These are phyloP conservation scores for Lentithecium fluviatile DNA, from an alignment of 495 filamentous ascomycete species.

Conservation along the genomic window DNA sequence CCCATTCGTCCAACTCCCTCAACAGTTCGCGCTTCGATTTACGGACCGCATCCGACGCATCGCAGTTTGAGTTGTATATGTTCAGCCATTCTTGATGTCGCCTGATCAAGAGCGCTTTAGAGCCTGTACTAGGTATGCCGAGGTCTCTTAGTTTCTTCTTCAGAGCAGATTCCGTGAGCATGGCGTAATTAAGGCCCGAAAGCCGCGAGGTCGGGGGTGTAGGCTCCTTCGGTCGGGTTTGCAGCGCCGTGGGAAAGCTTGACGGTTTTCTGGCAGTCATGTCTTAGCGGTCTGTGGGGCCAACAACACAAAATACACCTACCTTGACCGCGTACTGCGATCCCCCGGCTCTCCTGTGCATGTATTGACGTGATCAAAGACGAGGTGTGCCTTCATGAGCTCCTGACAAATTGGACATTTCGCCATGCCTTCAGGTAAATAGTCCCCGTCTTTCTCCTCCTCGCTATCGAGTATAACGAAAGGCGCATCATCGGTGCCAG, in stretches of 20 bases:
- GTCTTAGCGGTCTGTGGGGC: not conserved
- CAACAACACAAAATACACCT: not conserved
- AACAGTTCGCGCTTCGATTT: slow-evolving; percentile 69
- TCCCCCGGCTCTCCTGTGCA: slow-evolving; percentile 44
- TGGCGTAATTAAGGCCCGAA: slow-evolving; percentile 73
- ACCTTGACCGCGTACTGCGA: slow-evolving; percentile 35
- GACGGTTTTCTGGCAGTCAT: not conserved
- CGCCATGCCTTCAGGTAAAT: slow-evolving; percentile 61
- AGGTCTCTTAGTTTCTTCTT: slow-evolving; percentile 78
- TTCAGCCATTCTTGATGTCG: slow-evolving; percentile 93
- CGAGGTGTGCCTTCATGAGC: slow-evolving; percentile 71
- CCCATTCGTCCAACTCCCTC: slow-evolving; percentile 79
- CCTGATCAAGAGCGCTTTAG: slow-evolving; percentile 64
- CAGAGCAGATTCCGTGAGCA: slow-evolving; percentile 72
- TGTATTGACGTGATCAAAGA: slow-evolving; percentile 66
- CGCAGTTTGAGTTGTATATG: slow-evolving; percentile 94
- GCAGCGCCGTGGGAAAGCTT: slow-evolving; percentile 7
- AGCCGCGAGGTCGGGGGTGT: slow-evolving; percentile 49
- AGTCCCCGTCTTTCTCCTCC: slow-evolving; percentile 44
- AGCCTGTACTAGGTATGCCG: slow-evolving; percentile 72
- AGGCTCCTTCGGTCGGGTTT: slow-evolving; percentile 11
- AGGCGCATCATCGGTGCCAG: slow-evolving; percentile 37
- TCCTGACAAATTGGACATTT: slow-evolving; percentile 77
- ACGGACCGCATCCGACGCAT: slow-evolving; percentile 60
- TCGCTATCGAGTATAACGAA: slow-evolving; percentile 32